These are phyloP conservation scores for Aspergillus cejpii DNA, from an alignment of 2,329 filamentous ascomycete genomes.

Conservation along the genomic window DNA sequence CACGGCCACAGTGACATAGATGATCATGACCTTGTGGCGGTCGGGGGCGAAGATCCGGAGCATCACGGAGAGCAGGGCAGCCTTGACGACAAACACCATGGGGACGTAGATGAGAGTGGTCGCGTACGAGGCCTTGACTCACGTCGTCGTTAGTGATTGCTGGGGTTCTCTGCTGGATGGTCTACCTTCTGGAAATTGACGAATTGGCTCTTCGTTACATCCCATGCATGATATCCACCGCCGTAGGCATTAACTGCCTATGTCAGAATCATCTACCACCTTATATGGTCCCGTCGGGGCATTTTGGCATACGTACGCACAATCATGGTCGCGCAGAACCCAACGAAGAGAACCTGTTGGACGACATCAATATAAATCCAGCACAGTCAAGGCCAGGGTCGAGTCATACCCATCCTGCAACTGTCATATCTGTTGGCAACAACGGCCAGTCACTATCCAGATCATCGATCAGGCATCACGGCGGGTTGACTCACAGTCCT, in stretches of 20 bases:
- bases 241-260: constrained; percentile 15
- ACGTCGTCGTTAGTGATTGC: background rate
- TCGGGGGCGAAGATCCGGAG: constrained; percentile 23
- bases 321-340: constrained; percentile 13
- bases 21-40: constrained; percentile 15
- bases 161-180: background rate
- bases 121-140: constrained; percentile 20
- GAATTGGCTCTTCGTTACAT: constrained; percentile 15
- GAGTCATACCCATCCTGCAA: constrained; percentile 11
- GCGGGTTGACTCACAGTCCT: constrained; percentile 17
- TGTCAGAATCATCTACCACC: background rate
- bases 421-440: constrained; percentile 8
- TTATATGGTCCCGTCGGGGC: background rate
- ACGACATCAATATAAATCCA: background rate
- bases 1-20: constrained; percentile 17
- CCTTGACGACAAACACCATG: constrained; percentile 23
- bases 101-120: constrained; percentile 27
- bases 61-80: constrained; percentile 23
- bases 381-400: background rate
- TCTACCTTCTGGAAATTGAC: constrained; percentile 18
- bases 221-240: constrained; percentile 24
- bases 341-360: constrained; percentile 7
- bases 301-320: background rate
- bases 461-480: background rate
- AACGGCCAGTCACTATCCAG: constrained; percentile 1